These are phyloP conservation scores for Tolypocladium endophyticum DNA, from an alignment of 2,329 filamentous ascomycete species.

Conservation along the genomic window DNA sequence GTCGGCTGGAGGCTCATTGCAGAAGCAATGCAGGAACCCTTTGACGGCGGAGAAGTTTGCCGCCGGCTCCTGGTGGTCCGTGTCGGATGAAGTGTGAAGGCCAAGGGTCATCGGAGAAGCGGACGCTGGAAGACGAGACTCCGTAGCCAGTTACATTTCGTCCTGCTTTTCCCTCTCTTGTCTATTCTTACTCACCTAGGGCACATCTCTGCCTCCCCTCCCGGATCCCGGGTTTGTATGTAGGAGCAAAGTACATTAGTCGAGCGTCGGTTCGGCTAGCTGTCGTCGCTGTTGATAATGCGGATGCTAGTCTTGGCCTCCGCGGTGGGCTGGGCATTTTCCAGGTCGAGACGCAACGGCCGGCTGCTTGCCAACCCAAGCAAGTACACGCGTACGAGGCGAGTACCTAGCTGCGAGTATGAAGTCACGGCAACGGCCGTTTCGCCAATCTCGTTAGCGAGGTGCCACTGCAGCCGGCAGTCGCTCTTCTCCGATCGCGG, in stretches of 20 bases:
- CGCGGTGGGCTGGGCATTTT: background rate
- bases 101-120: background rate
- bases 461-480: background rate
- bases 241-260: background rate
- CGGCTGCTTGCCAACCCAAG: background rate
- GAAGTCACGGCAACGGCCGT: background rate
- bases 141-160: background rate
- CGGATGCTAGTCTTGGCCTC: background rate
- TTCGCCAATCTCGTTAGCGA: background rate
- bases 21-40: background rate
- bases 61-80: background rate
- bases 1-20: background rate
- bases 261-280: background rate
- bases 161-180: background rate
- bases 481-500: background rate
- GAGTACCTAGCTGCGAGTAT: background rate
- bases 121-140: background rate
- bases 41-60: background rate
- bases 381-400: background rate
- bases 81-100: background rate
- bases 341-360: background rate
- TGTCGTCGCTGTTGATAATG: background rate
- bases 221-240: background rate
- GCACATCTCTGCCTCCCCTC: background rate
- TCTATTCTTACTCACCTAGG: background rate